phyloP scores from a whole-genome alignment of 1,284 basidiomycete species.

The Thelephora terrestris region DNA sequence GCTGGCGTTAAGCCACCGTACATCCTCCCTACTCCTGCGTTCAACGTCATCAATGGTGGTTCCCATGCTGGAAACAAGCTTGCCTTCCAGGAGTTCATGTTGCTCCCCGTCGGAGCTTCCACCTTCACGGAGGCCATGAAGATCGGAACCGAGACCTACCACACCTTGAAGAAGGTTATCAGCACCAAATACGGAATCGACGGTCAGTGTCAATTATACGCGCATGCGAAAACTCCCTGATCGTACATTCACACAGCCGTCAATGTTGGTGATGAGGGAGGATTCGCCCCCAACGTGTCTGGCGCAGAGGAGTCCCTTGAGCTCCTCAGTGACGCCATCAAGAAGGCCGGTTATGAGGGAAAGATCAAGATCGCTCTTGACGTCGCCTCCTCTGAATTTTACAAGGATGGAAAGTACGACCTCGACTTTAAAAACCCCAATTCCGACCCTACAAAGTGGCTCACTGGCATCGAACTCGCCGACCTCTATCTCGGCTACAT shows the following conservation, averaged over 20 bases:
- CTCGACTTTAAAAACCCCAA: conserved; percentile 99
- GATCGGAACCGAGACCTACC: conserved; percentile 97
- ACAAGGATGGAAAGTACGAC: conserved; percentile 99
- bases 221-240: conserved; percentile 1
- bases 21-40: conserved; percentile 83
- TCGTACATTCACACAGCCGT: conserved; percentile 51
- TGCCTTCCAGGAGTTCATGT: conserved; percentile 99
- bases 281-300: conserved; percentile 96
- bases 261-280: conserved; percentile 99
- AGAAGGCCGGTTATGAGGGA: conserved; percentile 96
- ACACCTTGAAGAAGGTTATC: conserved; percentile 99
- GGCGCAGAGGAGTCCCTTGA: conserved; percentile 98
- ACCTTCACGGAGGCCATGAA: conserved; percentile 97
- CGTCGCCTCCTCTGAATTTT: conserved; percentile 99
- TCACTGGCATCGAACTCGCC: conserved; percentile 87
- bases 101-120: conserved; percentile 88
- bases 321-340: conserved; percentile 91
- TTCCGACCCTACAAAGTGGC: conserved; percentile 95
- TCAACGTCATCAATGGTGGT: conserved; percentile 99
- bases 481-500: conserved; percentile 84
- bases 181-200: conserved; percentile 99
- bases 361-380: conserved; percentile 99
- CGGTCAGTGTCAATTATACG: conserved; percentile 40
- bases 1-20: conserved; percentile 92
- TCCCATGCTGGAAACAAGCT: conserved; percentile 99